Evolutionary conservation across 768 basidiomycete genomes (phyloP).

Genomic region (Agaricus blazei): DNA sequence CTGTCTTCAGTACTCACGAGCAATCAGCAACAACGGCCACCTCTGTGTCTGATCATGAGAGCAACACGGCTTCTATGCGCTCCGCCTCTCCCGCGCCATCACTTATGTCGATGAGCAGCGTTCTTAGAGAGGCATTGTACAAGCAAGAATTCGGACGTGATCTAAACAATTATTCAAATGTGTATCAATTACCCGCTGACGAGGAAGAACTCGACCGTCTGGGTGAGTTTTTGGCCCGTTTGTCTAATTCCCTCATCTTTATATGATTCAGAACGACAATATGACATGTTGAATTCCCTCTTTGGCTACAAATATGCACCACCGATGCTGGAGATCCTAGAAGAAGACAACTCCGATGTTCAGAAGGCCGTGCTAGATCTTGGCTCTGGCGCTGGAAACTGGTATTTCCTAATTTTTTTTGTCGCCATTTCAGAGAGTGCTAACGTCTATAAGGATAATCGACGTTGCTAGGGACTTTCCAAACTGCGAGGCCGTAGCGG

Average conservation of each 20-base stretch:
- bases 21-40: not conserved
- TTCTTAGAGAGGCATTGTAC: constrained; percentile 53
- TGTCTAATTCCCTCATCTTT: constrained; percentile 1
- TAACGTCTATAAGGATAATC: constrained; percentile 51
- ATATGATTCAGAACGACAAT: constrained; percentile 52
- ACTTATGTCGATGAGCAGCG: constrained; percentile 63
- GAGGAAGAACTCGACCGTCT: constrained; percentile 70
- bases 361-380: constrained; percentile 66
- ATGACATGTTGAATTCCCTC: constrained; percentile 55
- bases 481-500: constrained; percentile 60
- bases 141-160: constrained; percentile 64
- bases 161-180: constrained; percentile 74
- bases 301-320: constrained; percentile 64
- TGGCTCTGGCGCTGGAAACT: constrained; percentile 76
- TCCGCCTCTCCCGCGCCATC: constrained; percentile 65
- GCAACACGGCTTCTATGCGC: constrained; percentile 41
- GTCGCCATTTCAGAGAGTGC: not conserved
- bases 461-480: constrained; percentile 73
- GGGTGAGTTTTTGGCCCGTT: constrained; percentile 33
- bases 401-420: constrained; percentile 33
- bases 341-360: constrained; percentile 48
- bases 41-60: constrained; percentile 25
- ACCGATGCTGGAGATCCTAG: constrained; percentile 52
- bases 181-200: constrained; percentile 76
- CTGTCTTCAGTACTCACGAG: not conserved